Base-by-base conservation (phyloP, 2,329 filamentous ascomycete genomes). In the Hypoxylon sp. region DNA sequence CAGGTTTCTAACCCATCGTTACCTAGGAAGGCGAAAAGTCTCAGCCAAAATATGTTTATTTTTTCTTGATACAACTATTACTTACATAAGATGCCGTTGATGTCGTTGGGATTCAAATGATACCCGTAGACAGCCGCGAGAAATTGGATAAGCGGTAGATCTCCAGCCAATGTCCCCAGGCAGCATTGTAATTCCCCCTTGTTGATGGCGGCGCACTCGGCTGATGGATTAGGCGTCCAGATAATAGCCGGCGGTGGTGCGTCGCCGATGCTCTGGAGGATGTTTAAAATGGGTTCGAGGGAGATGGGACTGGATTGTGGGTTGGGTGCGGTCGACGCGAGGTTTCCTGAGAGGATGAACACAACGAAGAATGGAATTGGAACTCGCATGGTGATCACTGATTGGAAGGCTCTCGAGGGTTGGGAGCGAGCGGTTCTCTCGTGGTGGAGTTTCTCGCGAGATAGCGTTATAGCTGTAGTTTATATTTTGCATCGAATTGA, bases 21-120 rank as follows among this genome's bases (percentile, higher is more conserved):
- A 33, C 77, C 75, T 78, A 42, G 3, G 42, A 29, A 53, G 1
- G 6, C 19, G 9, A 33, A 19, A 46, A 44, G 31, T 13, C 46
- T 37, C 2, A 42, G 17, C 17, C 24, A 5, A 5, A 10, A 51
- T 6, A 6, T 35, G 2, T 19, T 44, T n/a, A n/a, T n/a, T 44
- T 14, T n/a, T 39, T 39, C 9, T 39, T n/a, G 6, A 50, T 5
- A 6, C 10, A 44, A 3, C 47, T 11, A 11, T 3, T 5, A 76
- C 76, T 72, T 47, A 79, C 77, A 79, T 37, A 75, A 67, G 14
- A 77, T 31, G 4, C 76, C 77, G 42, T 77, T 79, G 11, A 78
- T 67, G 35, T 78, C 75, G 14, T 78, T 75, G 3, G 75, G 74
- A 54, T 77, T 77, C 42, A 78, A 61, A 22, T 61, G 35, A 37